These are phyloP conservation scores for Ustilago loliicola DNA, from an alignment of 1,284 basidiomycete species.

Conservation along the genomic window DNA sequence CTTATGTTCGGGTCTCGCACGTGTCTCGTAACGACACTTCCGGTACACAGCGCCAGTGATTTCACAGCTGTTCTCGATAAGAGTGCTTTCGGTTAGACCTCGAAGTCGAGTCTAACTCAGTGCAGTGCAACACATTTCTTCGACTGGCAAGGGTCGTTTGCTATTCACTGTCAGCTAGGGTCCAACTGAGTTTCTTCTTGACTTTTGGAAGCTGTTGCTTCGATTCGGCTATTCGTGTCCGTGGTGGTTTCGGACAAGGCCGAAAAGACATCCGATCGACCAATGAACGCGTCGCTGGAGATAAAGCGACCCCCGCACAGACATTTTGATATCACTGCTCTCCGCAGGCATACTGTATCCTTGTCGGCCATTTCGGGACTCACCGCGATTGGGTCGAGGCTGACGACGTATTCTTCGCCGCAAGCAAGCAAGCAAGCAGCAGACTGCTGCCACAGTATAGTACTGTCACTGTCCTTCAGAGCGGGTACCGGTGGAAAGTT, in stretches of 20 bases:
- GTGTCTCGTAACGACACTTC: not conserved
- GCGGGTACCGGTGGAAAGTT: not conserved
- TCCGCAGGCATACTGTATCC: not conserved
- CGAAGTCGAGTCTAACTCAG: not conserved
- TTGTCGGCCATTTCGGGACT: not conserved
- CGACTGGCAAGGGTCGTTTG: not conserved
- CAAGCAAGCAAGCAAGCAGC: not conserved
- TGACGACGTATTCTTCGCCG: not conserved
- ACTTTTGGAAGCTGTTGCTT: not conserved
- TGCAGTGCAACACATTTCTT: not conserved
- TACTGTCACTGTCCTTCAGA: not conserved
- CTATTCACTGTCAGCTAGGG: not conserved
- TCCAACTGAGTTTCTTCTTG: not conserved
- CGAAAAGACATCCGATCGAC: constrained; percentile 18
- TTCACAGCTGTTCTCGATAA: not conserved
- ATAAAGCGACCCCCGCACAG: constrained; percentile 25
- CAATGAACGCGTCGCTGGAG: constrained; percentile 29
- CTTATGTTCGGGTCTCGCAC: not conserved
- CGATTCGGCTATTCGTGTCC: constrained; percentile 10
- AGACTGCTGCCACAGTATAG: no score
- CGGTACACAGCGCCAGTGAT: not conserved
- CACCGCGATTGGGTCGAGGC: no score
- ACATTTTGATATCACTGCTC: constrained; percentile 4
- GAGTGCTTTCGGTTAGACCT: not conserved
- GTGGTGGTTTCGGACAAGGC: constrained; percentile 16